Evolutionary conservation across 2,329 filamentous ascomycete species (phyloP).

Genomic region (Emergomyces orientalis): DNA sequence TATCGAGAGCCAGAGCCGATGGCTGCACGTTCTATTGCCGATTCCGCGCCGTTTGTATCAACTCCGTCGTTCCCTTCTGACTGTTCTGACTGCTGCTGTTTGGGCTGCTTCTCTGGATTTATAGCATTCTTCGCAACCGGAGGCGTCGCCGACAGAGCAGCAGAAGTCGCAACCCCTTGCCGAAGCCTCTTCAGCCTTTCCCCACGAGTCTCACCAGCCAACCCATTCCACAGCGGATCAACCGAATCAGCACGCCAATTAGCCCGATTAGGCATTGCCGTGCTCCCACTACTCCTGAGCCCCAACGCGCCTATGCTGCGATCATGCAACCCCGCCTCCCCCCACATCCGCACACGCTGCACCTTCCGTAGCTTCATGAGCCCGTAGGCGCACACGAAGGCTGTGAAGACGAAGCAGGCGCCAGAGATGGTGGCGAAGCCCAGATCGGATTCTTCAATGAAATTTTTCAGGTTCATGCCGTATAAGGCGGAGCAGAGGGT

Average conservation of each 20-base stretch:
- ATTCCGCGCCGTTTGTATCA: background rate
- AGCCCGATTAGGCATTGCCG: conserved; percentile 17
- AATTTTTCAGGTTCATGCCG: conserved; percentile 98
- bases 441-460: conserved; percentile 85
- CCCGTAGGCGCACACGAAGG: conserved; percentile 73
- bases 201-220: conserved; percentile 31
- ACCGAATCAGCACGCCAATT: conserved; percentile 39
- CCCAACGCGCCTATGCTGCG: conserved; percentile 2
- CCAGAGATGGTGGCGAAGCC: conserved; percentile 71
- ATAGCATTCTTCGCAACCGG: background rate
- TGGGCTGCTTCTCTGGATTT: background rate
- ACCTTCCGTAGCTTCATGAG: conserved; percentile 74
- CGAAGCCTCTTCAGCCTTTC: conserved; percentile 31
- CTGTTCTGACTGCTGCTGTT: background rate
- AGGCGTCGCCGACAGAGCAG: background rate
- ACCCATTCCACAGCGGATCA: conserved; percentile 32
- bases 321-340: conserved; percentile 40
- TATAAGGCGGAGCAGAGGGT: conserved; percentile 98
- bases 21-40: background rate
- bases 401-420: conserved; percentile 61
- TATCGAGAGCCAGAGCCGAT: background rate
- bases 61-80: background rate
- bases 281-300: conserved; percentile 19
- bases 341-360: conserved; percentile 82
- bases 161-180: conserved; percentile 14